Evolutionary conservation across 768 basidiomycete species (phyloP).

Genomic region (Suillus hirtellus): DNA sequence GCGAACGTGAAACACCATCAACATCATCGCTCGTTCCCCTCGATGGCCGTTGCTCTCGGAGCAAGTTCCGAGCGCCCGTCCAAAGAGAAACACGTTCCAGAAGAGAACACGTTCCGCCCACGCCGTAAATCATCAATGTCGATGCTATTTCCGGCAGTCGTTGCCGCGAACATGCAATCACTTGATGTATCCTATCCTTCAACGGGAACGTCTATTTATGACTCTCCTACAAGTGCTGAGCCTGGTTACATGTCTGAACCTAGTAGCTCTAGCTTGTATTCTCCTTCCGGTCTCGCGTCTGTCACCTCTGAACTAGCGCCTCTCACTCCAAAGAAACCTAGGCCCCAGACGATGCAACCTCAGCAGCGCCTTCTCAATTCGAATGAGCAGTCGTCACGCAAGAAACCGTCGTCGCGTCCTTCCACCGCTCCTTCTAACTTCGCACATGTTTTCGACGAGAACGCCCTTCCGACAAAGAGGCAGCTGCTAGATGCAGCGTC

Average conservation of each 20-base stretch:
- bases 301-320: constrained; percentile 11
- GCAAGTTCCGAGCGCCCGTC: constrained; percentile 21
- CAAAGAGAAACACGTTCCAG: constrained; percentile 26
- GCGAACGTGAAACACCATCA: constrained; percentile 25
- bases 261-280: constrained; percentile 15
- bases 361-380: constrained; percentile 13
- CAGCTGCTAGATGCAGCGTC: constrained; percentile 64
- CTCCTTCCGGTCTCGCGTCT: constrained; percentile 16
- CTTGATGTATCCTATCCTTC: constrained; percentile 33
- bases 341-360: constrained; percentile 25
- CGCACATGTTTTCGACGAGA: constrained; percentile 38
- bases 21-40: constrained; percentile 27
- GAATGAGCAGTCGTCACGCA: constrained; percentile 1
- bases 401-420: constrained; percentile 19
- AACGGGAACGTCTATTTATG: constrained; percentile 25
- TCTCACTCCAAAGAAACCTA: constrained; percentile 12
- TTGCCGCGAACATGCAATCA: constrained; percentile 29
- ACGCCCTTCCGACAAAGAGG: constrained; percentile 49
- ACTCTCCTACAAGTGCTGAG: constrained; percentile 32
- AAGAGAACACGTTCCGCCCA: constrained; percentile 36
- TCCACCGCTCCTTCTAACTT: constrained; percentile 16
- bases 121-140: constrained; percentile 36
- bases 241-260: constrained; percentile 19
- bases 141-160: constrained; percentile 32
- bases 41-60: constrained; percentile 12